Conservation (phyloP, 768 basidiomycete species). For the Lentinus tigrinus region DNA sequence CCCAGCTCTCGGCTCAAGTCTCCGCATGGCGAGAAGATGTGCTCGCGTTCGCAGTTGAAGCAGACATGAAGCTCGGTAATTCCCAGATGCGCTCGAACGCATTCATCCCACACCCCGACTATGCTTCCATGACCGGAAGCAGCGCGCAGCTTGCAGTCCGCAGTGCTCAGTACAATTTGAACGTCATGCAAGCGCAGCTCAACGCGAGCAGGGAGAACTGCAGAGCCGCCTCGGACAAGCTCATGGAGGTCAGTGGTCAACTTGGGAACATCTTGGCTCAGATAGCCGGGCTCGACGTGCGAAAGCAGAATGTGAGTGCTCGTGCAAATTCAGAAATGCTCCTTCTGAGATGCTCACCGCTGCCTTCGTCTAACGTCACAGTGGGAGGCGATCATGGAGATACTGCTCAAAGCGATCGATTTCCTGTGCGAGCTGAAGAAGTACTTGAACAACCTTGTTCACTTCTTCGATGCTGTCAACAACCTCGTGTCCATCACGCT, state of each 20-base stretch:
- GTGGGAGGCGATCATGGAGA: slow-evolving; percentile 1
- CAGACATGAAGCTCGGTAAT: background rate
- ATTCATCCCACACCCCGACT: background rate
- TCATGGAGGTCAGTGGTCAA: background rate
- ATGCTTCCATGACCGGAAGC: background rate
- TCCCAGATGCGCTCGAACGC: background rate
- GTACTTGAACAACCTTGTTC: slow-evolving; percentile 3
- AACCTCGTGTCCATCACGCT: slow-evolving; percentile 1
- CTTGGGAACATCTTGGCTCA: background rate
- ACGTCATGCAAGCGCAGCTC: background rate
- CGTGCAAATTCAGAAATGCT: background rate
- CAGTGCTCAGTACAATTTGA: background rate
- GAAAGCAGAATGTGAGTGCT: background rate
- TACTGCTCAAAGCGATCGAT: background rate
- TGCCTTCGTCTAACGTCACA: background rate
- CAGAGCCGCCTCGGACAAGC: background rate
- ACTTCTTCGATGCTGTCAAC: slow-evolving; percentile 1
- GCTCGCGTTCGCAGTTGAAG: background rate
- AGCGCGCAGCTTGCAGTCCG: background rate
- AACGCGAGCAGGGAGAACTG: slow-evolving; percentile 1
- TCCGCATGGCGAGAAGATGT: background rate
- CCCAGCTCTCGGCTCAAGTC: background rate
- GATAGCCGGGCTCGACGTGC: background rate
- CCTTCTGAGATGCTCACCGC: background rate
- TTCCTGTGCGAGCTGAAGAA: slow-evolving; percentile 2